Conservation (phyloP, 495 filamentous ascomycete genomes). For the Achaetomiella virescens region DNA sequence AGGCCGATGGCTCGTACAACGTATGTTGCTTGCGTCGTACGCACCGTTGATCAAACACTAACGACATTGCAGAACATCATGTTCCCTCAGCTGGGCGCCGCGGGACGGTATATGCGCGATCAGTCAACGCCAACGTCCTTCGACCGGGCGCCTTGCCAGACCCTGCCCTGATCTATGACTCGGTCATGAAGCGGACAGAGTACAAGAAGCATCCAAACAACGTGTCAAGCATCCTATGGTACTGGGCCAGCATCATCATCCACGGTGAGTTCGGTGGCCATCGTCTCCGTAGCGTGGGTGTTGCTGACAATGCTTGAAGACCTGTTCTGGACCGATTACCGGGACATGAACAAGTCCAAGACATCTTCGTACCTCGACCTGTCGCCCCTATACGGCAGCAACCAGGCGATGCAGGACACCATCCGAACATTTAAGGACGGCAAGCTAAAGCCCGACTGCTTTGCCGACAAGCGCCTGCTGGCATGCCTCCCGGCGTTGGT, state of each 20-base stretch:
- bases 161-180: conserved; percentile 71
- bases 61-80: conserved; percentile 32
- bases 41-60: not conserved
- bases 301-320: conserved; percentile 19
- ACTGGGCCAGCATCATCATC: conserved; percentile 84
- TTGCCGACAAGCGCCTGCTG: conserved; percentile 67
- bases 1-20: conserved; percentile 64
- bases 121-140: conserved; percentile 57
- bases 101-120: conserved; percentile 62
- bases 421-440: conserved; percentile 78
- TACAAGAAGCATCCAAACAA: conserved; percentile 55
- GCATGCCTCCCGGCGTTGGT: conserved; percentile 79
- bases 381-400: conserved; percentile 79
- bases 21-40: conserved; percentile 12
- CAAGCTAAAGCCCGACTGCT: conserved; percentile 77
- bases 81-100: conserved; percentile 41
- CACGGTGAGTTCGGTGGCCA: conserved; percentile 43
- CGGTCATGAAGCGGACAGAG: conserved; percentile 45
- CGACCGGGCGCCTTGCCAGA: conserved; percentile 65
- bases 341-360: conserved; percentile 50
- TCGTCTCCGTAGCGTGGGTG: not conserved
- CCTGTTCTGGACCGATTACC: conserved; percentile 38
- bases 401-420: conserved; percentile 62
- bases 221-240: conserved; percentile 83
- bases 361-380: conserved; percentile 85